Evolutionary conservation across 2,329 filamentous ascomycete genomes (phyloP).

Genomic region (Pestalotiopsis sp.): DNA sequence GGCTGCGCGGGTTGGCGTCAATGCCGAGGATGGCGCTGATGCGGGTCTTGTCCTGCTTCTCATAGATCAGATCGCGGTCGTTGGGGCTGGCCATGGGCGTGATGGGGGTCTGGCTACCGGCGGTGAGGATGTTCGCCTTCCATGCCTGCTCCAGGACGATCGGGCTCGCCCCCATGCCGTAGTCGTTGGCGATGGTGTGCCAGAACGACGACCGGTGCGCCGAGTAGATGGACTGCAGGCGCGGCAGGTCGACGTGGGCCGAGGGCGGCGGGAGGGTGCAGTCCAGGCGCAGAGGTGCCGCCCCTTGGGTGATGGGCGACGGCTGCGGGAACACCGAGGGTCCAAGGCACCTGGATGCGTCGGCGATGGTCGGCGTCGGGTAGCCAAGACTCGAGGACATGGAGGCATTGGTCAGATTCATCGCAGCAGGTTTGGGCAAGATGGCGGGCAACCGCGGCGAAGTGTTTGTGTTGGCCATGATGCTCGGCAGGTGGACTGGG

Average conservation of each 20-base stretch:
- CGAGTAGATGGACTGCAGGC: conserved; percentile 71
- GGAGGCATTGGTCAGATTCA: conserved; percentile 43
- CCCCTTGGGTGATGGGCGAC: conserved; percentile 40
- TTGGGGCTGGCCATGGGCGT: conserved; percentile 57
- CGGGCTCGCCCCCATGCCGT: conserved; percentile 65
- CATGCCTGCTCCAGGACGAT: conserved; percentile 72
- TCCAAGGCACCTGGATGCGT: conserved; percentile 43
- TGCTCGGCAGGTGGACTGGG: conserved; percentile 55
- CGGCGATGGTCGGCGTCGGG: conserved; percentile 39
- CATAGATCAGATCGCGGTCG: conserved; percentile 43
- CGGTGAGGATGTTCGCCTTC: conserved; percentile 50
- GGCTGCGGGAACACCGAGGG: conserved; percentile 47
- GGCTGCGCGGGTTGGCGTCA: conserved; percentile 59
- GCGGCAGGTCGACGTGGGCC: conserved; percentile 61
- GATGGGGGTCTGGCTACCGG: conserved; percentile 46
- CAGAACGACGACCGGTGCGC: conserved; percentile 73
- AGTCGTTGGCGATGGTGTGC: conserved; percentile 71
- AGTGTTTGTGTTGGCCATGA: conserved; percentile 45
- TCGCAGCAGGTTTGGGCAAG: conserved; percentile 64
- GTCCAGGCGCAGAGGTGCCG: conserved; percentile 58
- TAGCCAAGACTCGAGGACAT: conserved; percentile 41
- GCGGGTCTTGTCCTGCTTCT: conserved; percentile 57
- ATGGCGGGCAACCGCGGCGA: conserved; percentile 62
- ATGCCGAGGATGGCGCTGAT: conserved; percentile 66
- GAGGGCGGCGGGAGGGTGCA: conserved; percentile 48